These are phyloP conservation scores for Lotus japonicus DNA, from an alignment of 306 rosid genomes.

Conservation along the genomic window DNA sequence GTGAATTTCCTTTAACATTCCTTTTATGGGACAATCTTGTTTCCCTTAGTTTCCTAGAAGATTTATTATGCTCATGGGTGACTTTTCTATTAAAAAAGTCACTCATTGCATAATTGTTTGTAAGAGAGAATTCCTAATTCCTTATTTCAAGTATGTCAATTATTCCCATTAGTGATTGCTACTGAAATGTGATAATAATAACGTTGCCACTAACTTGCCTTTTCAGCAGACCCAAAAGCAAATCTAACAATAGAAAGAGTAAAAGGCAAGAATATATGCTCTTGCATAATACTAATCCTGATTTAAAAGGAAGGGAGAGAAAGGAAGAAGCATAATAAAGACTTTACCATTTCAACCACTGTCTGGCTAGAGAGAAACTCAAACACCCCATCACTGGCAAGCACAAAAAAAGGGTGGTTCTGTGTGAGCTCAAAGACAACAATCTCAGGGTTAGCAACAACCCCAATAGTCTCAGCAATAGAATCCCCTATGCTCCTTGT, in stretches of 20 bases:
- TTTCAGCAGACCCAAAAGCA: slow-evolving; percentile 20
- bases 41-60: not conserved
- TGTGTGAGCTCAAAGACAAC: slow-evolving; percentile 78
- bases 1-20: slow-evolving; percentile 1
- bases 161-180: not conserved
- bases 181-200: slow-evolving; percentile 13
- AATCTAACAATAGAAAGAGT: slow-evolving; percentile 1
- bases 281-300: not conserved
- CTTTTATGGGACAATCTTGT: not conserved
- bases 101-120: not conserved
- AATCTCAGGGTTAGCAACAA: slow-evolving; percentile 93
- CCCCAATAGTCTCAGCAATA: slow-evolving; percentile 88
- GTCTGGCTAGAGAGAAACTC: slow-evolving; percentile 95
- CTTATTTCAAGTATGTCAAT: not conserved
- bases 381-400: slow-evolving; percentile 97
- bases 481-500: slow-evolving; percentile 96
- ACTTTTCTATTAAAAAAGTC: not conserved
- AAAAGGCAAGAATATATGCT: slow-evolving; percentile 9
- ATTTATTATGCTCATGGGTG: not conserved
- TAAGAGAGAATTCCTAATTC: slow-evolving; percentile 3
- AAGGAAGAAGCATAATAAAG: not conserved
- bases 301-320: slow-evolving; percentile 19
- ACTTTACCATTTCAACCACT: slow-evolving; percentile 90
- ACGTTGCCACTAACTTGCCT: slow-evolving; percentile 19
- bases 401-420: slow-evolving; percentile 80